phyloP scores from a whole-genome alignment of 495 filamentous ascomycete genomes.

The Penicillium paradoxum region DNA sequence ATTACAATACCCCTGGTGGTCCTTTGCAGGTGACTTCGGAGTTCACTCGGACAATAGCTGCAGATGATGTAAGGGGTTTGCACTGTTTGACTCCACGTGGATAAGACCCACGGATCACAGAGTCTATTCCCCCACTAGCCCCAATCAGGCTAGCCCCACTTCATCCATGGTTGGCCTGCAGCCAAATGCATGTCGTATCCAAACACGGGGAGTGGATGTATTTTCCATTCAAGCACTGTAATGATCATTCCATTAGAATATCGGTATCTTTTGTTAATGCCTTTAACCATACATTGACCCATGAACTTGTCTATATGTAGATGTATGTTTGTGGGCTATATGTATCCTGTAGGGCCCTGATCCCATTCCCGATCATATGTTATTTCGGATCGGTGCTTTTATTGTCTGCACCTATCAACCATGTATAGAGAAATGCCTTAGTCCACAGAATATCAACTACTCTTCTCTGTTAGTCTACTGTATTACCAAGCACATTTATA shows the following conservation, averaged over 20 bases:
- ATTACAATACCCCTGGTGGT: too few species aligned
- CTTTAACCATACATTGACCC: too few species aligned
- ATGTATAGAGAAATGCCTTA: too few species aligned
- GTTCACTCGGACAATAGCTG: background rate
- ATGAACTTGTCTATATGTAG: too few species aligned
- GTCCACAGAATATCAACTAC: too few species aligned
- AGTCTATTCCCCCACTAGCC: constrained; percentile 31
- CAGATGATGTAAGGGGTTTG: constrained; percentile 22
- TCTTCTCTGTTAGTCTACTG: too few species aligned
- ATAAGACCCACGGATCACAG: constrained; percentile 26
- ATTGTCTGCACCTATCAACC: too few species aligned
- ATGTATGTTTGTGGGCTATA: too few species aligned
- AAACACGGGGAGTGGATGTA: constrained; percentile 2
- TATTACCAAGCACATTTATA: background rate
- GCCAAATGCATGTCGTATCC: constrained; percentile 20
- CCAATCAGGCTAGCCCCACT: constrained; percentile 19
- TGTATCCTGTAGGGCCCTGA: too few species aligned
- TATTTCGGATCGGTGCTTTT: too few species aligned
- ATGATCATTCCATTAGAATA: background rate
- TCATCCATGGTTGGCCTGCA: constrained; percentile 20
- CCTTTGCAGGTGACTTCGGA: background rate
- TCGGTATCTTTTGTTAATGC: too few species aligned
- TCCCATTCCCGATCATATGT: too few species aligned
- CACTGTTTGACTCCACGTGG: constrained; percentile 38
- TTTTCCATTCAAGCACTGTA: background rate